Evolutionary conservation across 306 rosid species (phyloP), one percentile per base, ranked within the genome.

Genomic region (Prunus padus): DNA sequence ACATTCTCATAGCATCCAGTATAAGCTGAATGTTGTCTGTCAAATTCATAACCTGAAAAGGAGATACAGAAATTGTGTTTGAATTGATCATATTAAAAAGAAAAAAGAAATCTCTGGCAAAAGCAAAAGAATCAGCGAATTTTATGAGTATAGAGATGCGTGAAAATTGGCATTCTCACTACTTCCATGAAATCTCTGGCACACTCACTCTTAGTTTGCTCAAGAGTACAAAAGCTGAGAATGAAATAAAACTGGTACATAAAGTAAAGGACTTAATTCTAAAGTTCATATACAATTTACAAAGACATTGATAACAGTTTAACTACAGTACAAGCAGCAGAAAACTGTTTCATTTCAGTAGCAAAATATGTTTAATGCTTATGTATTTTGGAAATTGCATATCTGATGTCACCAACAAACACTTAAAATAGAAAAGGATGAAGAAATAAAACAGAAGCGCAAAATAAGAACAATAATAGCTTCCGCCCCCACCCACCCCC

Each of bases 11-110:
- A 65, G 96, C 87, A 23, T 90, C 96, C 78, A 83, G 37, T 84
- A 92, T 84, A 69, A 86, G 72, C 82, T 78, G 96, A 71, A 92
- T 78, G 74, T 82, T 92, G 69, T 86, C 93, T 6, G 99, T 95
- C 86, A 95, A 84, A 71, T 69, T 65, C 88, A 26, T 40, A 49
- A 95, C 95, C 96, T 95, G 84, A 33, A 79, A 73, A 65, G 73
- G 46, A 63, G 49, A 30, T 47, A 15, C 44, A 70, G 15, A 77
- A 52, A 42, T 9, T 26, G 59, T 40, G 23, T 70, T 52, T 4
- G 73, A 65, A 37, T 31, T 57, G 46, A 28, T 47, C 12, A 46
- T 59, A 23, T 12, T 0, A 19, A 45, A 37, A 42, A 2, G 3
- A 16, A 37, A 16, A 37, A 13, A 7, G 19, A 30, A 4, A 55